Evolutionary conservation across 352 stramenopile species (phyloP).

Genomic region (Phytophthora boehmeriae): DNA sequence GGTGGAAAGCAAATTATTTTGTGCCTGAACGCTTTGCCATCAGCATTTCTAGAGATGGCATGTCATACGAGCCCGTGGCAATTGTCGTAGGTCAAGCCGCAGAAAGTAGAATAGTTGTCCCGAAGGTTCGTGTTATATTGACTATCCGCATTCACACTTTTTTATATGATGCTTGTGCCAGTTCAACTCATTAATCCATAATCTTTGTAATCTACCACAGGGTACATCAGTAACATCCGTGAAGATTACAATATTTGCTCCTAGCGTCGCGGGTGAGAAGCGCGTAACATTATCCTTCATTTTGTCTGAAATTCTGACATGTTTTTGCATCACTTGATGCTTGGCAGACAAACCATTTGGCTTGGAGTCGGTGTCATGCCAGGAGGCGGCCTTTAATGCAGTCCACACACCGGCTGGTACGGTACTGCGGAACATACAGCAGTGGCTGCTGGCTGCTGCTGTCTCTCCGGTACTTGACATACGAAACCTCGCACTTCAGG

Average conservation of each 20-base stretch:
- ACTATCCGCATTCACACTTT: slow-evolving; percentile 2
- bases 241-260: slow-evolving; percentile 53
- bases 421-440: slow-evolving; percentile 67
- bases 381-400: slow-evolving; percentile 47
- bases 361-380: slow-evolving; percentile 55
- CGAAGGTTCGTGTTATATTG: slow-evolving; percentile 42
- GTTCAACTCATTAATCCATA: not conserved
- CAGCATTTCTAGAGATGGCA: slow-evolving; percentile 50
- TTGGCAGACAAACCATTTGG: slow-evolving; percentile 48
- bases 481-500: slow-evolving; percentile 65
- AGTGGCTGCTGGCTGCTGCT: slow-evolving; percentile 71
- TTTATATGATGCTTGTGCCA: too few relatives aligned
- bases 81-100: slow-evolving; percentile 38
- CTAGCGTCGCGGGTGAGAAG: slow-evolving; percentile 30
- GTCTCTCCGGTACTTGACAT: slow-evolving; percentile 50
- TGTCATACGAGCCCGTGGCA: slow-evolving; percentile 52
- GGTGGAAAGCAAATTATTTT: slow-evolving; percentile 52
- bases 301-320: slow-evolving; percentile 5
- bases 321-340: not conserved
- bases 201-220: slow-evolving; percentile 13
- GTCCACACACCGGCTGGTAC: slow-evolving; percentile 56
- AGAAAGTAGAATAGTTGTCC: slow-evolving; percentile 45
- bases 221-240: slow-evolving; percentile 40
- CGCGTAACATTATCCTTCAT: not conserved
- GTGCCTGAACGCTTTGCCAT: slow-evolving; percentile 50